Evolutionary conservation across 2,329 filamentous ascomycete genomes (phyloP), one percentile per base, ranked within the genome.

Genomic region (Aspergillus proliferans): DNA sequence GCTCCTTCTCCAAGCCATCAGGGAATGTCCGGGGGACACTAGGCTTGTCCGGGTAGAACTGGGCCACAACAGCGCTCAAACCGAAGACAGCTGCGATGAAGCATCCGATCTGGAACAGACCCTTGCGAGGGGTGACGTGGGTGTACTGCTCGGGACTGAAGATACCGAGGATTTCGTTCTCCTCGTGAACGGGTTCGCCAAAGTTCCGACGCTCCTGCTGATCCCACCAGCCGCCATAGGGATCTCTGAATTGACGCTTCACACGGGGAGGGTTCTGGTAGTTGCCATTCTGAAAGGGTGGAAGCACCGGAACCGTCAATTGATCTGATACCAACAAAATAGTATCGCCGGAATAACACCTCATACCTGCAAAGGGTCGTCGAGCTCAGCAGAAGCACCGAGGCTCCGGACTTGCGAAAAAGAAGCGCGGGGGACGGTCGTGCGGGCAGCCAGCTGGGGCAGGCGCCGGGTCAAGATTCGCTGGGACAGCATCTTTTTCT

Each of bases 181-280:
- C 93, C 73, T 98, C 94, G 71, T 98, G 92, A 46, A 95, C 83
- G 10, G 92, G 88, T 73, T 98, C 94, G 71, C 91, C 91, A 69
- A 88, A 97, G 79, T 98, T 97, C 64, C 93, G 84, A 68, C 91
- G 85, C 72, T 97, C 93, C 75, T 98, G 93, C 71, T 90, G 87
- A 74, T 98, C 92, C 88, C 90, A 97, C 89, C 90, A 98, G 67
- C 88, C 85, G 66, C 73, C 92, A 69, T 97, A 82, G 33, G 94
- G 93, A 71, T 97, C 93, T 68, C 93, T 88, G 75, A 89, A 87
- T 71, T 90, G 85, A 60, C 92, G 87, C 79, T 95, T 96, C 72
- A 92, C 76, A 47, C 79, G 62, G 41, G 73, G 73, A 56, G 74
- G 74, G 57, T 76, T 76, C 53, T 70, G 66, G 56, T 76, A 77